phyloP scores from a whole-genome alignment of 305 asterid genomes.

The Coffea humblotiana region DNA sequence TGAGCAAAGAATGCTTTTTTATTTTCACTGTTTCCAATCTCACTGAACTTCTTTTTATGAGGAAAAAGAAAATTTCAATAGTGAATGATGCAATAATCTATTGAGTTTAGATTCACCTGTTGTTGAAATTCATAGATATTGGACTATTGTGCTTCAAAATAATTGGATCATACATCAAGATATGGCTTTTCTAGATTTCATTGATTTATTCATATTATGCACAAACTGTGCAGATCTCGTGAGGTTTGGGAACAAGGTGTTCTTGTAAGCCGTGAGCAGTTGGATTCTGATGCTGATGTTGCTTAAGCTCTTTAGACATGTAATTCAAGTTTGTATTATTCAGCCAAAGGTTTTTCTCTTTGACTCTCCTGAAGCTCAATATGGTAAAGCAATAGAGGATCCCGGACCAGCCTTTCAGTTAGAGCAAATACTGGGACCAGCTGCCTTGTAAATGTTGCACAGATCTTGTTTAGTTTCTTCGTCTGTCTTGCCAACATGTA shows the following conservation, averaged over 20 bases:
- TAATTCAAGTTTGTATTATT: background rate
- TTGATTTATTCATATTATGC: background rate
- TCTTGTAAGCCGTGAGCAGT: conserved; percentile 56
- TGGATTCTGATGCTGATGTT: conserved; percentile 44
- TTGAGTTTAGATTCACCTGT: background rate
- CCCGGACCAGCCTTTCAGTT: background rate
- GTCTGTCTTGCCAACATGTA: background rate
- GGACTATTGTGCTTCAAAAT: background rate
- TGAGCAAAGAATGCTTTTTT: background rate
- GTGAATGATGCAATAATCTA: background rate
- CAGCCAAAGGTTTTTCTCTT: background rate
- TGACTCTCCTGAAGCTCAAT: background rate
- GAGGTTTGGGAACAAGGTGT: conserved; percentile 92
- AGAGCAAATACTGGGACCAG: background rate
- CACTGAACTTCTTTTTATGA: background rate
- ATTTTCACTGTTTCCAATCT: background rate
- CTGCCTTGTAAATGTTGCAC: background rate
- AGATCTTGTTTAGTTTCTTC: background rate
- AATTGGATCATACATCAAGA: background rate
- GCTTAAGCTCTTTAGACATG: conserved; percentile 5
- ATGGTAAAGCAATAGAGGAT: background rate
- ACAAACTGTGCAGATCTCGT: conserved; percentile 40
- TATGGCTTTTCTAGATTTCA: background rate
- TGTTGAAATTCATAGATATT: background rate
- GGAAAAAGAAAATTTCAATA: background rate